Base-by-base conservation (phyloP, 2,329 filamentous ascomycete genomes). In the Corniculantispora saksenae region DNA sequence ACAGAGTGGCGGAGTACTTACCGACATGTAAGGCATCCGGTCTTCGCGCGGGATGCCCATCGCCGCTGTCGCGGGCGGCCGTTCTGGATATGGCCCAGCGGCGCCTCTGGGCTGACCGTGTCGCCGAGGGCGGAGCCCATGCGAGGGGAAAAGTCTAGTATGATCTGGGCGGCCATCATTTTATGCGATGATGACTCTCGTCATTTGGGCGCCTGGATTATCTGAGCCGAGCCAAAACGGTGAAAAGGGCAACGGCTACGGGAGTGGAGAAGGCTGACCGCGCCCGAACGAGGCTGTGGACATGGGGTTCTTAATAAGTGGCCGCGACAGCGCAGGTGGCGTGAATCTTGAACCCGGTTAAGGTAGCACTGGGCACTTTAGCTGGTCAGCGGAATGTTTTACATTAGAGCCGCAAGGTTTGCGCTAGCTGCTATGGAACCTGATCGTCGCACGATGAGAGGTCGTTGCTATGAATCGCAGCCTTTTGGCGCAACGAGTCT, bases 141-240 rank as follows among this genome's bases (percentile, higher is more conserved):
- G n/a, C 32, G 45, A 21, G 57, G 57, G n/a, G 57, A 60, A 40
- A 60, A 60, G 29, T 60, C 57, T 15, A 60, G 57, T 29, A 60
- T n/a, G 15, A 60, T 50, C 15, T 60, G 57, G 29, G 27, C 48
- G 29, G 57, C 57, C 57, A 60, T 60, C 21, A 43, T 25, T 7
- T 5, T 32, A 32, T 32, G 21, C 21, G 21, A 56, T 8, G 7
- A 38, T 38, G 32, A 43, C 38, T 43, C 8, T 10, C 32, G 32
- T 32, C 10, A 5, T 10, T 43, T 43, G 3, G 38, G 38, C 38
- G 38, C n/a, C n/a, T n/a, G n/a, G n/a, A n/a, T n/a, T n/a, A 19
- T 43, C 38, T 4, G 38, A 19, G 38, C 38, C 17, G 38, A 13
- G 12, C 10, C 32, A 43, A 19, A 43, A 43, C 38, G 6, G 38